Base-by-base conservation (phyloP, 2,329 filamentous ascomycete species). In the Remersonia thermophila region DNA sequence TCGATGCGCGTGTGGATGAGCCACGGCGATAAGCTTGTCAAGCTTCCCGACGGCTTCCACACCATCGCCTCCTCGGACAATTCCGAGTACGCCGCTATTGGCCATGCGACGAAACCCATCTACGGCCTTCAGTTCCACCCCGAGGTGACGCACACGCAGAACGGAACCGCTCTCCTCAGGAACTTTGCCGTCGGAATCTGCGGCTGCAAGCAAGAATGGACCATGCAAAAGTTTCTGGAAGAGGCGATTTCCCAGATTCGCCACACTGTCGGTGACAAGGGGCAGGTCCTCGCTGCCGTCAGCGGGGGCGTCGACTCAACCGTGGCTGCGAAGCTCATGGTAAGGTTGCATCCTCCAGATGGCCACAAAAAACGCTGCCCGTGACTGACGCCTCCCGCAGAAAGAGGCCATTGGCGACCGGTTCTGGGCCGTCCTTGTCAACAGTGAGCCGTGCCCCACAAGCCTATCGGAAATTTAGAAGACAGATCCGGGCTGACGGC, bases 91-190 rank as follows among this genome's bases (percentile, higher is more conserved):
- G 87, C 87, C 9, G 84, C 75, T 40, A 93, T 89, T 49, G 81
- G 79, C 13, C 80, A 86, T 54, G 54, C 73, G 55, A 59, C 61
- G 7, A 75, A 80, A 63, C 76, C 77, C 17, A 77, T 83, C 48
- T 93, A 77, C 52, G 83, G 81, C 37, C 73, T 94, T 32, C 87
- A 95, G 55, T 89, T 94, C 57, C 87, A 94, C 58, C 86, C 87
- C 1, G 87, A 95, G 56, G 71, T 94, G 25, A 78, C 72, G 11
- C 76, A 84, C 53, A 86, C 81, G 0, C 68, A 73, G 7, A 66
- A 71, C 38, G 86, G 87, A 25, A 79, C 56, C 8, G 65, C 80
- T 18, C 54, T 94, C 4, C 66, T 95, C 30, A 62, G 70, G 54
- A 96, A 96, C 67, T 96, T 95, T 53, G 77, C 77, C 10, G 69